Base-by-base conservation (phyloP, 140 eudicot genomes). In the Stevia rebaudiana region DNA sequence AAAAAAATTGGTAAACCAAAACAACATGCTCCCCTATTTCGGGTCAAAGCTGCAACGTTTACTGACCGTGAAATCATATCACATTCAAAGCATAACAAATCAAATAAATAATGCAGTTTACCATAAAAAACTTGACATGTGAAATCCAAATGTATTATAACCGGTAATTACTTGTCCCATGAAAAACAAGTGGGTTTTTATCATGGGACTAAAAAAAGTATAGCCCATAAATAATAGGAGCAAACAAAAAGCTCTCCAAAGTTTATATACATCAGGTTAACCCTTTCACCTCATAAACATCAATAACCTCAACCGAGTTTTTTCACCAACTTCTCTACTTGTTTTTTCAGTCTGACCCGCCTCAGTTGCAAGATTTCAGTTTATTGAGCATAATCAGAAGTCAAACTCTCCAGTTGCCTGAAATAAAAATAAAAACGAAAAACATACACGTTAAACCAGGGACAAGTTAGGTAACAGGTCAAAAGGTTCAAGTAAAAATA, bases 331-430 rank as follows among this genome's bases (percentile, higher is more conserved):
- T 67, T 46, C 74, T 75, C 86, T 56, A 66, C 75, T 39, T 67
- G 18, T 48, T 70, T 54, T 41, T 56, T 19, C 8, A 36, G 37
- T 78, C 61, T 63, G 36, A 31, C 21, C 63, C 63, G 17, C 42
- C 67, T 59, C 69, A 53, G 24, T 61, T 53, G 58, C 63, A 56
- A 40, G 37, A 44, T 47, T 36, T 73, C 71, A 19, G 54, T 39
- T 65, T 65, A 30, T 65, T 47, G 17, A 54, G 54, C 73, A 61
- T 55, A 37, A 80, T 92, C 83, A 94, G 83, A 94, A 94, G 53
- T 94, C 99, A 17, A 94, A 94, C 73, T 94, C 99, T 59, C 99
- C 99, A 0, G 85, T 85, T 40, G 99, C 99, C 99, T 94, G 95
- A 54, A 15, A 66, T 28, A 62, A 25, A 23, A 53, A n/a, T n/a